Base-by-base conservation (phyloP, 352 stramenopile genomes). In the Stramenopiles sp. region DNA sequence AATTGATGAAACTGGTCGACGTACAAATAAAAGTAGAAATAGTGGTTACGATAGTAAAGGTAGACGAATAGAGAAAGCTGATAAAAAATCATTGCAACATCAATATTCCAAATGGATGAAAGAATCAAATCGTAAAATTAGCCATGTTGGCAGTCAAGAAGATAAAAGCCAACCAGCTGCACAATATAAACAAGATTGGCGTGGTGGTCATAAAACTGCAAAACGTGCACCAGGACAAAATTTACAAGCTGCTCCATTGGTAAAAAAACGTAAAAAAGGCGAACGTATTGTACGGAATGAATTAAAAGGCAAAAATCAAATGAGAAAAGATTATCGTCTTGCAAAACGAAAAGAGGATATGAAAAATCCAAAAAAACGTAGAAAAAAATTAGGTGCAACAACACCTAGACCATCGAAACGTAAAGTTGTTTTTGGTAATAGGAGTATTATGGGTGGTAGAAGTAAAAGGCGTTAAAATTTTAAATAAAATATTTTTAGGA, bases 311-410 rank as follows among this genome's bases (percentile, higher is more conserved):
- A 23, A 20, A 20, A 27, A 20, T 69, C 20, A 69, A 27, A 69
- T 69, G 53, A 69, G 27, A 27, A 27, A 20, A 27, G 27, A 69
- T 23, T 23, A 69, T 20, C 53, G 53, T 27, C 20, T 23, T 20
- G 53, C 20, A 69, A 27, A 69, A 23, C 20, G 53, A 69, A 69
- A 69, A 27, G 27, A 20, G 27, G 27, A 23, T 20, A 23, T 69
- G 53, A 20, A 27, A 69, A 69, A 69, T 69, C 53, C 53, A 23
- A 69, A 69, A 69, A 69, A 69, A 27, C 20, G 27, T 20, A 69
- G 53, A 69, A 69, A 69, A 69, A 69, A 69, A 69, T 69, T 69
- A 69, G 53, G 53, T 23, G 20, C 53, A 69, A 69, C 53, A 69
- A 69, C 53, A 27, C 53, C 53, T 23, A 69, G 53, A 27, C 53